Evolutionary conservation across 2,329 filamentous ascomycete species (phyloP), one percentile per base, ranked within the genome.

Genomic region (Fusarium dimerum): DNA sequence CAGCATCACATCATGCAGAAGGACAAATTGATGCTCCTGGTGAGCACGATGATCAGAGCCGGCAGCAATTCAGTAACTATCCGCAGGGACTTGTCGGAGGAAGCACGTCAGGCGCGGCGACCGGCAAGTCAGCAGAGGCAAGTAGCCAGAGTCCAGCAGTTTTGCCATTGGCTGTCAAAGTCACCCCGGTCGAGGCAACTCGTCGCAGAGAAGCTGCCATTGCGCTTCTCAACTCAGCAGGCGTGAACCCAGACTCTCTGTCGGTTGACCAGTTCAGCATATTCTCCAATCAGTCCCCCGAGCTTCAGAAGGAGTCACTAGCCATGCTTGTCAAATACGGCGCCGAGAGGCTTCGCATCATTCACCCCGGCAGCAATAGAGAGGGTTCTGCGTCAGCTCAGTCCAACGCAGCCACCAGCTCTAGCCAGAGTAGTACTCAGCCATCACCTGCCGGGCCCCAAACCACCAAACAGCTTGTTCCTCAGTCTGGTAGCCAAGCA

Each of bases 271-370:
- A 85, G 60, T 82, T 85, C 54, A 77, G 71, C 57, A 85, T 84
- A 15, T 83, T 85, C 57, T 73, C 81, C 9, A 85, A 85, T 49
- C 82, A 85, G 66, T 77, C 81, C 1, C 80, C 81, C 0, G 73
- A 78, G 3, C 66, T 84, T 6, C 82, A 85, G 56, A 69, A 71
- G 47, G 75, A 80, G 48, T 85, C 82, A 1, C 67, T 85, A 13
- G 74, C 71, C 2, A 81, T 85, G 80, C 71, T 85, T 11, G 73
- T 76, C 1, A 78, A 76, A 60, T 84, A 84, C 50, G 82, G 82
- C 17, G 81, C 82, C 7, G 80, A 84, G 62, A 71, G 78, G 13
- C 67, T 85, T 20, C 74, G 79, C 11, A 84, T 85, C 45, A 78
- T 85, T 6, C 81, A 83, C 48, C 80, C 81, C 3, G 69, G 68